phyloP scores from a whole-genome alignment of 2,329 filamentous ascomycete species.

The Diplocarpon rosae region DNA sequence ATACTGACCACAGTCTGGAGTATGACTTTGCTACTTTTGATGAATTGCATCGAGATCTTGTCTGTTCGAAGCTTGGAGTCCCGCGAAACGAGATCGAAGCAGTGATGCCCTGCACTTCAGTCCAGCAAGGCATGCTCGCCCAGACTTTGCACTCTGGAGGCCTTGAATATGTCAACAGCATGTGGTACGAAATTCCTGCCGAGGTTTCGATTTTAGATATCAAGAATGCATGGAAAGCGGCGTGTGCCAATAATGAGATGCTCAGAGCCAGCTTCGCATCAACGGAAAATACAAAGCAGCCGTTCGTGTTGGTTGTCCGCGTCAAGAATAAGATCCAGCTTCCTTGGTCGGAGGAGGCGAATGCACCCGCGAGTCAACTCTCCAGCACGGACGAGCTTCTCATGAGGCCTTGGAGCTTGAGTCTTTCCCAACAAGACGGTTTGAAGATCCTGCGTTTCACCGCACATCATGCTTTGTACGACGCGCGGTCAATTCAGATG shows the following conservation, averaged over 20 bases:
- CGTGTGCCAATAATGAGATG: constrained; percentile 52
- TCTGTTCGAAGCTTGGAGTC: constrained; percentile 20
- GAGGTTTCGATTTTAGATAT: constrained; percentile 33
- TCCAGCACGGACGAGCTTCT: not conserved
- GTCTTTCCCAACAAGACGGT: constrained; percentile 4
- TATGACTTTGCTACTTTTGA: constrained; percentile 44
- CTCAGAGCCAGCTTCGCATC: constrained; percentile 64
- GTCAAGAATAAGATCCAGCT: constrained; percentile 25
- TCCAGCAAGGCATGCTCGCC: constrained; percentile 71
- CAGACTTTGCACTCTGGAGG: constrained; percentile 60
- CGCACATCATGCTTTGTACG: constrained; percentile 71
- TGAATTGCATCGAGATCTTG: constrained; percentile 27
- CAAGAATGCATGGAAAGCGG: constrained; percentile 45
- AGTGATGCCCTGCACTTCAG: constrained; percentile 65
- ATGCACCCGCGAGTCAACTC: not conserved
- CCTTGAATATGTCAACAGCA: constrained; percentile 63
- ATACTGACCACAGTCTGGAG: not conserved
- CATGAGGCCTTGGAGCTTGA: constrained; percentile 23
- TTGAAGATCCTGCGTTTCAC: constrained; percentile 18
- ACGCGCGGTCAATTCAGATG: constrained; percentile 60
- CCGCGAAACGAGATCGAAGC: constrained; percentile 34
- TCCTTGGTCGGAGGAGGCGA: constrained; percentile 31
- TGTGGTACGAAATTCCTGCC: constrained; percentile 41
- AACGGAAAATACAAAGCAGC: constrained; percentile 44
- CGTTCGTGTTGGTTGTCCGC: constrained; percentile 69